These are phyloP conservation scores for Rhinocladiella similis DNA, from an alignment of 2,329 filamentous ascomycete species.

Conservation along the genomic window DNA sequence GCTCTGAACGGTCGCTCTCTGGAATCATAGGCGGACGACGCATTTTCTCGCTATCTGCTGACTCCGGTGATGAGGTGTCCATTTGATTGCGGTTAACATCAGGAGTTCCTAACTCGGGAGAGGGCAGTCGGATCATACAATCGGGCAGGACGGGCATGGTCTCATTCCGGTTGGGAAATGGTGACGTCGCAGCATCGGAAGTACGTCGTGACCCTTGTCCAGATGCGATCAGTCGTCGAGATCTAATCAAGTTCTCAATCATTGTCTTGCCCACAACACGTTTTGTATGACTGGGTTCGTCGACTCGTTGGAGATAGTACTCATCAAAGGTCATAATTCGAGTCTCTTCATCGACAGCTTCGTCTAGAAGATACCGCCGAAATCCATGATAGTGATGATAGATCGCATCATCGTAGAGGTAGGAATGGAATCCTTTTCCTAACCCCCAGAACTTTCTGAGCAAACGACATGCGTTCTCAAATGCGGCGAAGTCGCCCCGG, in stretches of 20 bases:
- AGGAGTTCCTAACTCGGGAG: constrained; percentile 7
- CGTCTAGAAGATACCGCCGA: constrained; percentile 35
- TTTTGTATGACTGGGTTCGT: constrained; percentile 10
- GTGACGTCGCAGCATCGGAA: neutral
- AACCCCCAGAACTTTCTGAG: constrained; percentile 35
- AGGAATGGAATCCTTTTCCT: constrained; percentile 37
- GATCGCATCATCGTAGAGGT: constrained; percentile 49
- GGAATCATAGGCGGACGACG: neutral
- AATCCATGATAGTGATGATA: constrained; percentile 42
- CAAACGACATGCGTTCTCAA: constrained; percentile 39
- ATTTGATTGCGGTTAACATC: constrained; percentile 1
- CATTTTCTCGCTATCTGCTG: neutral
- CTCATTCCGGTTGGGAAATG: neutral
- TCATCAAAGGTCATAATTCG: constrained; percentile 37
- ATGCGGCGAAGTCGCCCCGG: constrained; percentile 39
- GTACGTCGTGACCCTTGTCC: neutral
- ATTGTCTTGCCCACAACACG: constrained; percentile 7
- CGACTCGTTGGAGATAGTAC: constrained; percentile 35
- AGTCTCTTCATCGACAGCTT: constrained; percentile 26
- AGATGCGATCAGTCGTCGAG: neutral
- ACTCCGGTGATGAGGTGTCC: neutral
- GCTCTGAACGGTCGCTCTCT: neutral
- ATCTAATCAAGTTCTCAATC: neutral
- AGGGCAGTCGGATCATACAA: neutral
- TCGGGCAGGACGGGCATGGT: neutral